Base-by-base conservation (phyloP, 2,329 filamentous ascomycete species). In the Ilyonectria sp. region DNA sequence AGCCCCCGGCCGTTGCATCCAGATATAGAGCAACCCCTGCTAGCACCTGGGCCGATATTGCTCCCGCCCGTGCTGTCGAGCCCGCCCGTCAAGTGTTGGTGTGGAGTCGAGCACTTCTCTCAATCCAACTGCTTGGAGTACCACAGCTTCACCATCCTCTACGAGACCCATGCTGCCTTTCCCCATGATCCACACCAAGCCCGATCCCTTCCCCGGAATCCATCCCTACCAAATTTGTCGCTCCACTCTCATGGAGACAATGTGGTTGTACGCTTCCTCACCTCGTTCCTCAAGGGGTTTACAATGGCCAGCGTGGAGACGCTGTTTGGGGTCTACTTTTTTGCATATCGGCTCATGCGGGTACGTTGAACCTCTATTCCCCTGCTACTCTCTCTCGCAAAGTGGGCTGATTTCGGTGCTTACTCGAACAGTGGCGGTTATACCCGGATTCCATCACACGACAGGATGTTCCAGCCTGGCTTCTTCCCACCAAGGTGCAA, bases 101-200 rank as follows among this genome's bases (percentile, higher is more conserved):
- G 75, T 40, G 75, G 75, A 62, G 67, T 70, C n/a, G 68, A 69
- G 65, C 75, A 77, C 52, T 63, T 61, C 33, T 69, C 69, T 13
- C 70, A 65, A 21, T 66, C 65, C 10, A 69, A 77, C 33, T 76
- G 73, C 37, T 57, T 75, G 6, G 75, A 76, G 53, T 71, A 74
- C 55, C 71, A 68, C 52, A 75, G 69, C 65, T 67, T 74, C 43
- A 71, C 72, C 26, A 71, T 75, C 11, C 67, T 76, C 23, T 76
- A 76, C 60, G 69, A 75, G 65, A 68, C 67, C 35, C 72, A 75
- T 67, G 68, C 69, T 53, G 63, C 73, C 7, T 67, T 76, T 37
- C 67, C 69, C 59, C 64, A 72, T 49, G 68, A 69, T 63, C 70
- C 64, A 15, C 50, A 63, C 10, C 69, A 71, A 50, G 63, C 67